Conservation (phyloP, 345 rosid species). For the Gynandropsis gynandra region DNA sequence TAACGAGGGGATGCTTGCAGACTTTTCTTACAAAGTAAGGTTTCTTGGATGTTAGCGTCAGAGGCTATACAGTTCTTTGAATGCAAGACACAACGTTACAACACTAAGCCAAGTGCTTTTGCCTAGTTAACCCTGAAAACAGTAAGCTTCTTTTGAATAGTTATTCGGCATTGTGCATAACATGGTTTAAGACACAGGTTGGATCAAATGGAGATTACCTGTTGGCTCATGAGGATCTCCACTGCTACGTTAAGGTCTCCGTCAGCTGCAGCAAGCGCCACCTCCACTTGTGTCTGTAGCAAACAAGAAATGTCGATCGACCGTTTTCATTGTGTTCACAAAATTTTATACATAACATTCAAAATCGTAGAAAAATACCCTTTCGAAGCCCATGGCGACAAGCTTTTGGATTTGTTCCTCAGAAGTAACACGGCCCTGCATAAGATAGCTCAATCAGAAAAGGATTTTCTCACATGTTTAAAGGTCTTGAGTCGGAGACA, state of each 20-base stretch:
- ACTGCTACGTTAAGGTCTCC: conserved; percentile 84
- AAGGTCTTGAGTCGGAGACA: background rate
- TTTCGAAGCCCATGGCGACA: conserved; percentile 87
- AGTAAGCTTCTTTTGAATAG: background rate
- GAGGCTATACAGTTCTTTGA: conserved; percentile 23
- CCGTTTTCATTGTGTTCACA: background rate
- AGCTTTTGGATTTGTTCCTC: conserved; percentile 77
- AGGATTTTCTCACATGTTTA: background rate
- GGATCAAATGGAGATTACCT: conserved; percentile 32
- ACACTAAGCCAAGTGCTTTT: conserved; percentile 6
- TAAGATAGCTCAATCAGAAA: conserved; percentile 3
- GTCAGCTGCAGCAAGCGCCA: conserved; percentile 90
- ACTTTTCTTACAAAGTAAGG: background rate
- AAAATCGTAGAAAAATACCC: conserved; percentile 36
- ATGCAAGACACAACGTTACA: conserved; percentile 15
- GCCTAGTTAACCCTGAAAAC: conserved; percentile 19
- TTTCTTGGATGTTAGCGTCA: conserved; percentile 8
- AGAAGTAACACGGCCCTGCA: conserved; percentile 43
- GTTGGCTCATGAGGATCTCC: conserved; percentile 93
- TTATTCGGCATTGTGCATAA: background rate
- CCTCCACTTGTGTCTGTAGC: conserved; percentile 91
- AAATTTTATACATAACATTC: background rate
- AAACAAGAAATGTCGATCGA: background rate
- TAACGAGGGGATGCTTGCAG: background rate
- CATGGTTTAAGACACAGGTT: background rate